phyloP scores from a whole-genome alignment of 2,329 filamentous ascomycete genomes.

The Aspergillus sp. region DNA sequence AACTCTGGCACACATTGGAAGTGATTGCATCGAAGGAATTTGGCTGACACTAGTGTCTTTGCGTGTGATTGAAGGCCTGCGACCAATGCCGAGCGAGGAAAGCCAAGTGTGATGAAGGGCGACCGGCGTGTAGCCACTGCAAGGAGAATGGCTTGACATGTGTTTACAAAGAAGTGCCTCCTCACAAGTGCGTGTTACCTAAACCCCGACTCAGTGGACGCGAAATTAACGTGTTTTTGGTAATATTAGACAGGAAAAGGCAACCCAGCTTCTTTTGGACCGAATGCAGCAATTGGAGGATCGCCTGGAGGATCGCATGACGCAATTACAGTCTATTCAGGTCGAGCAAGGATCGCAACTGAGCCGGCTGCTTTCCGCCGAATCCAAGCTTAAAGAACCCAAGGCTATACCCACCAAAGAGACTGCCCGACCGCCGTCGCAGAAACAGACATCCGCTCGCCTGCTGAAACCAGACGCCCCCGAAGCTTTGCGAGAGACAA shows the following conservation, averaged over 20 bases:
- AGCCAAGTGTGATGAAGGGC: constrained; percentile 85
- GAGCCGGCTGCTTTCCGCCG: constrained; percentile 1
- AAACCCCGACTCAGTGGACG: too few relatives aligned
- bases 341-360: constrained; percentile 12
- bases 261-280: constrained; percentile 34
- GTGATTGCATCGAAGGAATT: not conserved
- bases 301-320: constrained; percentile 19
- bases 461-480: constrained; percentile 20
- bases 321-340: constrained; percentile 12
- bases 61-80: constrained; percentile 62
- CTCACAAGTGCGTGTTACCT: constrained; percentile 67
- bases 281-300: constrained; percentile 28
- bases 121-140: constrained; percentile 77
- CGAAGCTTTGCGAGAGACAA: constrained; percentile 7
- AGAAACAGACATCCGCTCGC: constrained; percentile 10
- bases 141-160: constrained; percentile 79
- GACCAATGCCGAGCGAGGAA: constrained; percentile 84
- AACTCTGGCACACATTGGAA: not conserved
- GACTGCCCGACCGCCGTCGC: not conserved
- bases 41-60: constrained; percentile 5
- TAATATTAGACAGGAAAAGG: constrained; percentile 35
- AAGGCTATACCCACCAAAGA: constrained; percentile 3
- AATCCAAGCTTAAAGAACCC: constrained; percentile 1
- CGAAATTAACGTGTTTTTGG: too few relatives aligned
- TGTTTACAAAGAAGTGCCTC: constrained; percentile 84